Percentiles rank a stretch among this genome's conserved stretches.
phyloP scores from a whole-genome alignment of 768 basidiomycete genomes.

The Asterophora lycoperdoides region DNA sequence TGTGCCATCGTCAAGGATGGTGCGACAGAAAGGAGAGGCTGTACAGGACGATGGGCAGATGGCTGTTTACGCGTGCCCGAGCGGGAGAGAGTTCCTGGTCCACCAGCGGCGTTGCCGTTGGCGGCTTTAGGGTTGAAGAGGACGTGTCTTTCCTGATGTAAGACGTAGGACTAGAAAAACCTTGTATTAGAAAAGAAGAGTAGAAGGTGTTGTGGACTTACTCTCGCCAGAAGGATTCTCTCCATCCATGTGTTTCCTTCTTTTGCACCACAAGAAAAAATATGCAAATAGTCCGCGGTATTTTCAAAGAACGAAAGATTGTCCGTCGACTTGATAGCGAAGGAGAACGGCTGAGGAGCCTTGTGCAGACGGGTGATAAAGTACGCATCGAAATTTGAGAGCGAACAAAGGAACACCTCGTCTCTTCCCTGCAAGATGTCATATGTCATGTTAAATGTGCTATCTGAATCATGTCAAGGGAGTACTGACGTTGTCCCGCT shows the following conservation, averaged over 20 bases:
- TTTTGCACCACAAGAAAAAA: constrained; percentile 72
- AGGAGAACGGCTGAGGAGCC: constrained; percentile 80
- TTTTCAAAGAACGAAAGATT: constrained; percentile 85
- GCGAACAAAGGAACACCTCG: constrained; percentile 72
- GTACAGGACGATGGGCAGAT: constrained; percentile 23
- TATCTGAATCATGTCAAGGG: not conserved
- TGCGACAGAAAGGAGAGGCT: constrained; percentile 33
- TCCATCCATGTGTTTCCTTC: constrained; percentile 80
- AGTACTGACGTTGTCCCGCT: constrained; percentile 74
- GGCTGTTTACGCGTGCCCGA: constrained; percentile 34
- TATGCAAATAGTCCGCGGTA: constrained; percentile 80
- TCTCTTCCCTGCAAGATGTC: constrained; percentile 67
- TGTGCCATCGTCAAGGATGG: constrained; percentile 31
- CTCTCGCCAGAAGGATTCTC: constrained; percentile 76
- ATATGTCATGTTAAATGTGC: constrained; percentile 6
- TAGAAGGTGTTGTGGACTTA: constrained; percentile 35
- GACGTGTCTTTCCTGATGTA: constrained; percentile 75
- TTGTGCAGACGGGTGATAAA: constrained; percentile 70
- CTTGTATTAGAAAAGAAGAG: constrained; percentile 11
- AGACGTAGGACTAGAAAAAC: constrained; percentile 65
- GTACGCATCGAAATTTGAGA: constrained; percentile 90
- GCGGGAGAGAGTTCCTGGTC: constrained; percentile 29
- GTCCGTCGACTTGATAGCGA: constrained; percentile 87
- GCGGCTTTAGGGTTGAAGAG: constrained; percentile 44
- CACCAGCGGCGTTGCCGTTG: constrained; percentile 23